These are phyloP conservation scores for Castanea crenata DNA, from an alignment of 306 rosid genomes.

Conservation along the genomic window DNA sequence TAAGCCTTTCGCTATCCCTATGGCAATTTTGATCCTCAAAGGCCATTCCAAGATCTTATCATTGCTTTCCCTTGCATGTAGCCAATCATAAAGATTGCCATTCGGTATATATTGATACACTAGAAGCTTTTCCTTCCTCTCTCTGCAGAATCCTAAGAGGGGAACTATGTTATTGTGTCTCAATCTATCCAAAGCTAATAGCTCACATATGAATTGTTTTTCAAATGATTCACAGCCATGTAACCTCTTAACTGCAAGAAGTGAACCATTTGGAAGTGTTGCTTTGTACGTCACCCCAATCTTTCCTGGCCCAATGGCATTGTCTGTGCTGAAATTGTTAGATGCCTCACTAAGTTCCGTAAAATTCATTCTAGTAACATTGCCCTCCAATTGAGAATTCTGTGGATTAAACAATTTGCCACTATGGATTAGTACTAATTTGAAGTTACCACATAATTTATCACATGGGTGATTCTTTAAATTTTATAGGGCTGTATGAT, in stretches of 20 bases:
- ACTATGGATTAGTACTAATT: no score
- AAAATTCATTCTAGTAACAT: constrained; percentile 9
- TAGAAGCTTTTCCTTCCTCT: constrained; percentile 11
- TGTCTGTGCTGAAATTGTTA: constrained; percentile 9
- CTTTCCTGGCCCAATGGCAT: constrained; percentile 34
- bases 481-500: no score
- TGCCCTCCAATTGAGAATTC: not conserved
- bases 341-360: constrained; percentile 30
- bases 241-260: constrained; percentile 32
- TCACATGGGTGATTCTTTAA: no score
- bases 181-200: constrained; percentile 4
- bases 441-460: no score
- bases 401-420: no score
- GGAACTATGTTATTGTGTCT: constrained; percentile 19
- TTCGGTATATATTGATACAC: not conserved
- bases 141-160: not conserved
- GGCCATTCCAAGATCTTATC: constrained; percentile 10
- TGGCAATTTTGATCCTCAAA: constrained; percentile 7
- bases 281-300: constrained; percentile 33
- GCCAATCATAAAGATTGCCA: constrained; percentile 41
- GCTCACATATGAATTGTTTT: constrained; percentile 18
- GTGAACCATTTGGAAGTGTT: constrained; percentile 5
- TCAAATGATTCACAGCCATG: not conserved
- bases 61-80: constrained; percentile 10
- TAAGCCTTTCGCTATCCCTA: constrained; percentile 36